A percentile compares a stretch with the other conserved stretches of the same genome.
Conservation (phyloP, 495 filamentous ascomycete species). For the Trichocladium uniseriatum region DNA sequence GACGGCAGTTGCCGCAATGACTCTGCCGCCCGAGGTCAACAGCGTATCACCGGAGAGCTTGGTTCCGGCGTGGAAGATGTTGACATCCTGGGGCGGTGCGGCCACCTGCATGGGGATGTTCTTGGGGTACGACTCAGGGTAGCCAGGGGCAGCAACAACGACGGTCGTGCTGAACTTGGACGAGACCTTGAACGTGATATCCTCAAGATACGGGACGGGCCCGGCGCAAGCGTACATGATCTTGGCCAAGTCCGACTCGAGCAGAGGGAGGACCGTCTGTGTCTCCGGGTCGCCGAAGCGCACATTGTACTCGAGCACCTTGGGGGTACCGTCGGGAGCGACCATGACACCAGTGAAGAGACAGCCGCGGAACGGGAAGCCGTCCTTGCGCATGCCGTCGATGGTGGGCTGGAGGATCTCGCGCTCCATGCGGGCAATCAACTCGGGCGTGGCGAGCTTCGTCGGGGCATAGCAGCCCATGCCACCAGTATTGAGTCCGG, state of each 20-base stretch:
- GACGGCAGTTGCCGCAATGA: conserved; percentile 79
- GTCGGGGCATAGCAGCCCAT: conserved; percentile 98
- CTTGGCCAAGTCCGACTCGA: conserved; percentile 84
- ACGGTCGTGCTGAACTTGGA: conserved; percentile 74
- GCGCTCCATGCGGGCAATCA: conserved; percentile 68
- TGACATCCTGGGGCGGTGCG: conserved; percentile 38
- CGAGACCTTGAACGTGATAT: conserved; percentile 57
- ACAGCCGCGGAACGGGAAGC: conserved; percentile 71
- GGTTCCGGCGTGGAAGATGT: conserved; percentile 93
- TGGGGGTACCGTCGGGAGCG: conserved; percentile 67
- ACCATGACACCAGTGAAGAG: conserved; percentile 97
- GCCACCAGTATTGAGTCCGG: conserved; percentile 89
- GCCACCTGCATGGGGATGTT: conserved; percentile 60
- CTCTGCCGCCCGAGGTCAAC: conserved; percentile 73
- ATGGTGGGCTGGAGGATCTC: conserved; percentile 85
- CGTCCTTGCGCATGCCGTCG: conserved; percentile 75
- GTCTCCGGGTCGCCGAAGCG: conserved; percentile 95
- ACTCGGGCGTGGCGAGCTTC: conserved; percentile 62
- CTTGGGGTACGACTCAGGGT: conserved; percentile 81
- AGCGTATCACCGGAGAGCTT: conserved; percentile 51
- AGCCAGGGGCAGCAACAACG: conserved; percentile 89
- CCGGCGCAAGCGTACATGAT: conserved; percentile 82
- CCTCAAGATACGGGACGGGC: conserved; percentile 60
- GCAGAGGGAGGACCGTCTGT: conserved; percentile 78
- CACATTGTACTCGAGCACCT: conserved; percentile 93